Base-by-base conservation (phyloP, 305 asterid genomes). In the Solanum chacoense region DNA sequence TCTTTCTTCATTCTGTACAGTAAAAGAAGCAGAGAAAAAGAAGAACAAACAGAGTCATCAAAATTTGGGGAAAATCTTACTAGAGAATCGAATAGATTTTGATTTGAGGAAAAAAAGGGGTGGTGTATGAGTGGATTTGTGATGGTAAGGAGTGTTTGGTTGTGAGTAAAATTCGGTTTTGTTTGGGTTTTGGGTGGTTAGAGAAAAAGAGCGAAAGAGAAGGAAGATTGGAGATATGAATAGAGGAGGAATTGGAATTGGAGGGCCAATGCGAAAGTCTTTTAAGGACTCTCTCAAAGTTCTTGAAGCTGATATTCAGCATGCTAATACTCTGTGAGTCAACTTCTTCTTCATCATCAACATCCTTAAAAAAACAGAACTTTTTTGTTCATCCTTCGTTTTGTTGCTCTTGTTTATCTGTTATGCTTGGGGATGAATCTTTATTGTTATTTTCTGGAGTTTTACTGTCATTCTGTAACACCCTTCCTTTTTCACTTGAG, bases 231-330 rank as follows among this genome's bases (percentile, higher is more conserved):
- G 87, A 87, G 89, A 81, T 88, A 95, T 95, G 98, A 94, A 93
- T 90, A 90, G 93, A 88, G 94, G 94, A 55, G 94, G 94, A 86
- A 96, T 94, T 90, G 92, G 89, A 89, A 91, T 95, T 78, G 96
- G 94, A 91, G 92, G 93, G 89, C 92, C 95, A 90, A 90, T 94
- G 95, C 90, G 97, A 88, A 96, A 95, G 93, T 95, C 98, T 9
- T 96, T 95, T 91, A 95, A 95, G 92, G 99, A 96, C 89, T 96
- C 99, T 91, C 95, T 96, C 87, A 96, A 96, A 91, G 96, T 91
- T 89, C 98, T 96, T 55, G 99, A 96, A 93, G 99, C 99, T 89
- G 99, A 96, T 93, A 94, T 96, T 95, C 99, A 96, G 92, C 98
- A 95, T 90, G 99, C 99, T 87, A 96, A 96, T 89, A 95, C 99